phyloP scores from a whole-genome alignment of 768 basidiomycete genomes.

The Hortiboletus campestris region DNA sequence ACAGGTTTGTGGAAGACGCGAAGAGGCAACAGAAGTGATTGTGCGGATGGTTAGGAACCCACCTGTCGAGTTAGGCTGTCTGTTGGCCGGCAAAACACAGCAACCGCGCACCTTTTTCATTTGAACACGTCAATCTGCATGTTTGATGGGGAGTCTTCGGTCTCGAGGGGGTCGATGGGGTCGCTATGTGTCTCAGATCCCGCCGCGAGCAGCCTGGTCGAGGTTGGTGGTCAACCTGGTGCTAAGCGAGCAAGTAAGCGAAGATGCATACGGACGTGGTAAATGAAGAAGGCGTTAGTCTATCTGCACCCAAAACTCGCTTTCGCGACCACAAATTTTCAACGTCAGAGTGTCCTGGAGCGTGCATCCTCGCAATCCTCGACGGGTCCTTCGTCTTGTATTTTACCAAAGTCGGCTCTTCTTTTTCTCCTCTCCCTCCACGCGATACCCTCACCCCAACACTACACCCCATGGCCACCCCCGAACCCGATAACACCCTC shows the following conservation, averaged over 20 bases:
- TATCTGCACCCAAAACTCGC: constrained; percentile 25
- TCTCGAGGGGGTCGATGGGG: neutral
- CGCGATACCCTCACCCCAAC: constrained; percentile 12
- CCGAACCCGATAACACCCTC: constrained; percentile 24
- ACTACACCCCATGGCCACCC: constrained; percentile 22
- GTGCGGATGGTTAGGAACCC: constrained; percentile 7
- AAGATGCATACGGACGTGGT: constrained; percentile 13
- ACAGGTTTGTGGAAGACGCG: constrained; percentile 46
- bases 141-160: constrained; percentile 11
- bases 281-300: constrained; percentile 18
- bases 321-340: constrained; percentile 28
- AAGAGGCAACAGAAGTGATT: constrained; percentile 20
- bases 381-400: constrained; percentile 18
- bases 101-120: constrained; percentile 24
- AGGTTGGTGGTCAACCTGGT: neutral
- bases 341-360: constrained; percentile 12
- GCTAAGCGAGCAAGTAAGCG: constrained; percentile 21
- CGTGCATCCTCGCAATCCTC: constrained; percentile 7
- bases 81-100: constrained; percentile 11
- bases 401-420: constrained; percentile 11
- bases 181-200: neutral
- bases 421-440: neutral
- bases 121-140: constrained; percentile 19
- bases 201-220: neutral
- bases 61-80: constrained; percentile 12